Base-by-base conservation (phyloP, 805 yeast genomes). In the Lachancea cidri region DNA sequence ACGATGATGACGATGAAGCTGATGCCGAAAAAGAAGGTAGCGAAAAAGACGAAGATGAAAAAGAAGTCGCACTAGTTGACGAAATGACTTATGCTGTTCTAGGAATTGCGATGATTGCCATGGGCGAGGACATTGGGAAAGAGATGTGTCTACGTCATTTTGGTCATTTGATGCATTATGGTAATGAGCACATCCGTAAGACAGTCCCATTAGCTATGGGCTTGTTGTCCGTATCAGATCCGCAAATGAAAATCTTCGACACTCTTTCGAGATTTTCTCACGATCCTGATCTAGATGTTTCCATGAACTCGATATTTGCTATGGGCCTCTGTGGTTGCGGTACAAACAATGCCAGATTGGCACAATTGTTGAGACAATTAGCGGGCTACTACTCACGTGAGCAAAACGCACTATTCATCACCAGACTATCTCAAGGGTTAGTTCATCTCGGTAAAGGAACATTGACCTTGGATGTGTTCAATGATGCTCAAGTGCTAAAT, bases 321-420 rank as follows among this genome's bases (percentile, higher is more conserved):
- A 89, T 93, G 98, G 99, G 99, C 41, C 69, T 93, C 48, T 95
- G 91, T 53, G 98, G 98, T 61, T 93, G 98, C 16, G 99, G 99
- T 67, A 93, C 98, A 20, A 91, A 93, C 67, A 93, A 93, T 62
- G 98, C 99, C 5, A 83, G 99, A 69, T 73, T 93, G 49, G 98
- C 98, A 3, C 98, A 93, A 69, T 73, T 93, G 49, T 74, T 93
- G 58, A 79, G 98, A 65, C 98, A 93, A 66, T 74, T 93, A 54
- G 98, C 98, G 1, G 80, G 86, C 41, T 93, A 93, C 64, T 94
- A 93, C 63, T 76, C 85, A 39, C 85, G 89, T 58, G 94, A 91
- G 43, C 81, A 93, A 41, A 94, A 91, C 62, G 82, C 94, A 13
- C 68, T 91, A 53, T 93, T 93, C 66, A 84, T 86, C 74, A 95